Base-by-base conservation (phyloP, 1,139 yeast genomes). In the Hemisphaericaspora xylofermentans region DNA sequence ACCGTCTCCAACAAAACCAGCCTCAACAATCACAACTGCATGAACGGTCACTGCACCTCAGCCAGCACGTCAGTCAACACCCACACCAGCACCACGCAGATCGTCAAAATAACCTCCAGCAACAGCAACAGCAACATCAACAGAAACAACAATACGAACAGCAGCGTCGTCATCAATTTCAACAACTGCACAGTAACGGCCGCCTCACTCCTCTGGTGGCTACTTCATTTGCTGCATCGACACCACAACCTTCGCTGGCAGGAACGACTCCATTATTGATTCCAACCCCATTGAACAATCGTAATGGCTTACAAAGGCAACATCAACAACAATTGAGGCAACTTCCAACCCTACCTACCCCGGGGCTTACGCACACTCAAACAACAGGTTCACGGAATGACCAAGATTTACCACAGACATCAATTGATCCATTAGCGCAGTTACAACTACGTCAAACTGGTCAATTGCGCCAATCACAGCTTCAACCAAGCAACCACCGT, bases 391-490 rank as follows among this genome's bases (percentile, higher is more conserved):
- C 29, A 14, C 13, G 34, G 15, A 19, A 21, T 29, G 33, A 29
- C 6, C 21, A 16, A 16, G 33, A 29, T 16, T 29, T 36, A 32
- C 17, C 19, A 8, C 40, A 45, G 36, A 17, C 45, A 27, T 12
- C 43, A 38, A 29, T 38, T n/a, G 41, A 38, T 13, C 30, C 30
- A 3, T 26, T 33, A 16, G 24, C 26, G 3, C 44, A 41, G 26
- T 29, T 38, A 6, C 50, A 47, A 25, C 33, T 35, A 34, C 36
- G 40, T 14, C 39, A 38, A 27, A 16, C 24, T 17, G 37, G 32
- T 8, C 39, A 34, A 22, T 8, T 24, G 5, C 49, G 54, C 31
- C 62, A 60, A 39, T 60, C 51, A 16, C 45, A 45, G 32, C 52
- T 39, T n/a, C 51, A 44, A 27, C 50, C 43, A 33, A 47, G 41